These are phyloP conservation scores for Citrus trifoliata DNA, from an alignment of 345 rosid genomes.

Conservation along the genomic window DNA sequence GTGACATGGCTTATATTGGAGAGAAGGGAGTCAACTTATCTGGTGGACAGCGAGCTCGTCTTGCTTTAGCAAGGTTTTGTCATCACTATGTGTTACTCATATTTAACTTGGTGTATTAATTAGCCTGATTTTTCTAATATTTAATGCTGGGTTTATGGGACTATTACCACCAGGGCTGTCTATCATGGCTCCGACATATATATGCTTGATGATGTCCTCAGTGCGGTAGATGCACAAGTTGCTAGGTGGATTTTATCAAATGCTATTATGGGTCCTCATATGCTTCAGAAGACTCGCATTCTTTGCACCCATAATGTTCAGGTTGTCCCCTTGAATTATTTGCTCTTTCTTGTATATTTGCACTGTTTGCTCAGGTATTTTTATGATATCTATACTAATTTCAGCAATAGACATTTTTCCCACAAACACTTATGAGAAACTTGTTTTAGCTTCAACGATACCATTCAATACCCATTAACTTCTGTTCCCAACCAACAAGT, in stretches of 20 bases:
- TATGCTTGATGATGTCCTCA: conserved; percentile 85
- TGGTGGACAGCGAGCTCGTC: conserved; percentile 96
- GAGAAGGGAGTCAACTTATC: conserved; percentile 92
- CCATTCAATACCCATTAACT: background rate
- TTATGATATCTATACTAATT: background rate
- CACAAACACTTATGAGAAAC: background rate
- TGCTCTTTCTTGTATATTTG: background rate
- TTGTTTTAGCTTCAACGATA: background rate
- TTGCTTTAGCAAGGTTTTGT: conserved; percentile 84
- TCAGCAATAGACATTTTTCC: background rate
- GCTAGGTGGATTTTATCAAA: conserved; percentile 73
- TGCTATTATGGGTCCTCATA: conserved; percentile 66
- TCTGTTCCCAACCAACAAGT: background rate
- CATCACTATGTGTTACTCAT: conserved; percentile 9
- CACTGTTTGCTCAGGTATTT: background rate
- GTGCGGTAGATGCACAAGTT: conserved; percentile 97
- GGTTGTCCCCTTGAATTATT: conserved; percentile 37
- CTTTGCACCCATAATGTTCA: conserved; percentile 85
- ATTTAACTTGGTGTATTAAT: background rate
- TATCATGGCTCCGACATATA: conserved; percentile 62
- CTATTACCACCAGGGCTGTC: conserved; percentile 55
- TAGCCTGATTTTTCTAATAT: conserved; percentile 10
- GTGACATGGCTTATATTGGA: conserved; percentile 79
- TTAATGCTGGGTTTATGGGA: background rate
- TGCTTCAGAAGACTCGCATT: conserved; percentile 54